phyloP scores from a whole-genome alignment of 345 rosid genomes.

The Tarenaya hassleriana region DNA sequence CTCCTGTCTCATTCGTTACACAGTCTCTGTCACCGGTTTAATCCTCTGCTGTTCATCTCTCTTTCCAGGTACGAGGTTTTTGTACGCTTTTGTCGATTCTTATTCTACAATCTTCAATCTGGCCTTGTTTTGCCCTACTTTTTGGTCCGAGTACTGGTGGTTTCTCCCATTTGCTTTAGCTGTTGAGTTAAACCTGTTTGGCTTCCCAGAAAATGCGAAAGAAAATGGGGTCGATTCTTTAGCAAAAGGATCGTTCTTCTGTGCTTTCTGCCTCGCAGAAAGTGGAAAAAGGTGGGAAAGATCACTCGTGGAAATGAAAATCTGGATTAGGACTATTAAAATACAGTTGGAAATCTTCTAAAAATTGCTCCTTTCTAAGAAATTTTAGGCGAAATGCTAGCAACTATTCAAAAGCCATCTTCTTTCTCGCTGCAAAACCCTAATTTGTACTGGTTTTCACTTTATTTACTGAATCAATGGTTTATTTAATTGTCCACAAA shows the following conservation, averaged over 20 bases:
- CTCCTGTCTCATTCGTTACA: too few species aligned
- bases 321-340: too few species aligned
- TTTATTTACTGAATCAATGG: too few species aligned
- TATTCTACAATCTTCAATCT: background rate
- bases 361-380: too few species aligned
- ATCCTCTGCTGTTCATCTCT: constrained; percentile 24
- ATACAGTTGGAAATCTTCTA: too few species aligned
- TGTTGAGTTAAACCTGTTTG: background rate
- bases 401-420: too few species aligned
- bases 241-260: background rate
- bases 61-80: constrained; percentile 10
- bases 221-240: background rate
- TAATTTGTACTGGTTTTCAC: too few species aligned
- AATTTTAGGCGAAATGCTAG: too few species aligned
- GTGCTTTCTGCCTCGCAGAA: background rate
- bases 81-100: background rate
- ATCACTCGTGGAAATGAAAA: background rate
- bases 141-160: background rate
- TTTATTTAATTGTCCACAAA: too few species aligned
- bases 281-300: background rate
- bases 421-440: too few species aligned
- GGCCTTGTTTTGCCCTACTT: background rate
- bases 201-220: constrained; percentile 3
- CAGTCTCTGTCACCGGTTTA: constrained; percentile 23
- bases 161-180: background rate